Evolutionary conservation across 2,329 filamentous ascomycete species (phyloP).

Genomic region (Paecilomyces sp.): DNA sequence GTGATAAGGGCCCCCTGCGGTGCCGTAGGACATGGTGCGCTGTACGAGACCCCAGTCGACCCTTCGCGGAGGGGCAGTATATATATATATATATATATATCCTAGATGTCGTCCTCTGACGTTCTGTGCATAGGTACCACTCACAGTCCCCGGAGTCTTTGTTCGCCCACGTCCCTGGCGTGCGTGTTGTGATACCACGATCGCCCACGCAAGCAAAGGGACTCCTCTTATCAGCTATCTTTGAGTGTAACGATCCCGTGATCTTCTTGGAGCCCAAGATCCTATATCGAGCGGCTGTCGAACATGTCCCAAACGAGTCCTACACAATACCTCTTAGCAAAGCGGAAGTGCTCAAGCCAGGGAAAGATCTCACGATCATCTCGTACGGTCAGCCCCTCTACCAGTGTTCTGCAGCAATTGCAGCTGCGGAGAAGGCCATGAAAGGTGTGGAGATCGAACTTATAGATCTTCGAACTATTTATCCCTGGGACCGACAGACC

Average conservation of each 20-base stretch:
- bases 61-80: not conserved
- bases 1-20: conserved; percentile 88
- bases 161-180: conserved; percentile 80
- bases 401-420: conserved; percentile 69
- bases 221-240: conserved; percentile 67
- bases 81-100: not conserved
- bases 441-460: conserved; percentile 69
- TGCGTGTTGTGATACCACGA: conserved; percentile 78
- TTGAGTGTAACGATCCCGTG: conserved; percentile 72
- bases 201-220: conserved; percentile 87
- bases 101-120: not conserved
- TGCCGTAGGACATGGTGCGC: conserved; percentile 77
- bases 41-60: conserved; percentile 40
- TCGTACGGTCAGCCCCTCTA: conserved; percentile 89
- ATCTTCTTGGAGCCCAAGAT: conserved; percentile 94
- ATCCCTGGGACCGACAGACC: conserved; percentile 82
- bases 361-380: conserved; percentile 73
- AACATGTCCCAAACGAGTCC: conserved; percentile 74
- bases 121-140: conserved; percentile 51
- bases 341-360: conserved; percentile 74
- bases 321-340: conserved; percentile 82
- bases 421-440: conserved; percentile 65
- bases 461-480: conserved; percentile 80
- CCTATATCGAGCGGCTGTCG: conserved; percentile 81
- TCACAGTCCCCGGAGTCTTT: conserved; percentile 83